Evolutionary conservation across 208 protist genomes (phyloP).

Genomic region (Leishmania guyanensis): DNA sequence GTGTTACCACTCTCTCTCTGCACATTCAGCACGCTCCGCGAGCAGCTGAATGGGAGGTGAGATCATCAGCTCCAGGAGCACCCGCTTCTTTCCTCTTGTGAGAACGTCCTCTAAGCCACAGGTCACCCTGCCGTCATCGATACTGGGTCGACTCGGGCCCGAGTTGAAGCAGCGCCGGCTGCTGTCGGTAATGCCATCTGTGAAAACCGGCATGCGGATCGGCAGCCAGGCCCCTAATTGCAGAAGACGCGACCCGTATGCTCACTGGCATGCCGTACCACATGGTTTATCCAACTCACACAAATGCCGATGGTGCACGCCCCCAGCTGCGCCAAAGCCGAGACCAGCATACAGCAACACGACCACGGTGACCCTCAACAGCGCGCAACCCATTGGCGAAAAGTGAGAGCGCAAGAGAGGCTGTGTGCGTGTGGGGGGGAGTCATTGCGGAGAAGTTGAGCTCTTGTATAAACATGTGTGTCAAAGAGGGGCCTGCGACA

Average conservation of each 20-base stretch:
- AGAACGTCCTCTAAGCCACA: conserved; percentile 41
- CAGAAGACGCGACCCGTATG: not conserved
- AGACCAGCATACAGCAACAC: not conserved
- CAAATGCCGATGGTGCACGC: not conserved
- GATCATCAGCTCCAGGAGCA: conserved; percentile 34
- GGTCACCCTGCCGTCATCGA: conserved; percentile 8
- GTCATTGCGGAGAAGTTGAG: not conserved
- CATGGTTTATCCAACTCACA: not conserved
- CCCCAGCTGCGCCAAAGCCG: not conserved
- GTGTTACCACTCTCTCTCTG: conserved; percentile 16
- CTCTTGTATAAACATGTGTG: not conserved
- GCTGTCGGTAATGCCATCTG: conserved; percentile 37
- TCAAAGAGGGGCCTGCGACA: not conserved
- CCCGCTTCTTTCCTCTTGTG: conserved; percentile 29
- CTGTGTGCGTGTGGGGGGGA: not conserved
- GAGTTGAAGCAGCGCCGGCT: conserved; percentile 39
- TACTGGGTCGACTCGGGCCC: conserved; percentile 21
- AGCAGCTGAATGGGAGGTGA: conserved; percentile 49
- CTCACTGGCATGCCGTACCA: not conserved
- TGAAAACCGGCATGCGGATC: conserved; percentile 59
- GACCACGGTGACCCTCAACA: not conserved
- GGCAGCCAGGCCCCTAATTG: conserved; percentile 25
- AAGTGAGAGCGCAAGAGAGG: not conserved
- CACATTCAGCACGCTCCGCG: conserved; percentile 52
- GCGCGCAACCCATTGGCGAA: not conserved